Evolutionary conservation across 805 yeast genomes (phyloP), one percentile per base, ranked within the genome.

Genomic region (Kodamaea restingae): DNA sequence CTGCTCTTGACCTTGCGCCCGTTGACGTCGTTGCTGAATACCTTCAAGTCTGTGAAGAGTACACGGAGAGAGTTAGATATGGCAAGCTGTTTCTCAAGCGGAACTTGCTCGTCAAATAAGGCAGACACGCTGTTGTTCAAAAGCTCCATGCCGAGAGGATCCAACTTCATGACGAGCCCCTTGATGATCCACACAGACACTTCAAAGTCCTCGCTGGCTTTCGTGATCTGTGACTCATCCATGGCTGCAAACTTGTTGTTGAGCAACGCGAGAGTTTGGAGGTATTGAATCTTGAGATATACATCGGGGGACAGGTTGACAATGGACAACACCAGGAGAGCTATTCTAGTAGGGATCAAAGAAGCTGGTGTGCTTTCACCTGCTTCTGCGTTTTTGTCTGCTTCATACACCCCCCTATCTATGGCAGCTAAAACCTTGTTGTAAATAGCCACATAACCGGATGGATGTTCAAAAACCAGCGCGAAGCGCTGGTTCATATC

Each of bases 151-250:
- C 71, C 72, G 4, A 40, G 32, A 3, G 47, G 44, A 42, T 81
- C 82, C 45, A 74, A 74, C 48, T 74, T 78, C 56, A 86, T 54
- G 0, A 85, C 52, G 36, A 85, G 65, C 0, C 85, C 90, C 56
- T 87, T 88, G 15, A 80, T 63, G 5, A 81, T 58, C 96, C 96
- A 88, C 2, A 81, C 64, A 8, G 70, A 56, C 0, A 72, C 54
- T 54, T 87, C 95, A 29, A 84, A 56, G 17, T 11, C 11, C 20
- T 18, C 11, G 32, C 21, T 14, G 12, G 9, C 7, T 12, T 17
- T 7, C 14, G 12, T 15, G 11, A 30, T 30, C 8, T n/a, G 21
- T 15, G 14, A 25, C 7, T 37, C 35, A 7, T 28, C 24, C 25
- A 22, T 22, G 17, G 12, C 31, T 4, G 21, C 3, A 47, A 56